Evolutionary conservation across 148 eudicot genomes (phyloP).

Genomic region (Heliosperma pusillum): DNA sequence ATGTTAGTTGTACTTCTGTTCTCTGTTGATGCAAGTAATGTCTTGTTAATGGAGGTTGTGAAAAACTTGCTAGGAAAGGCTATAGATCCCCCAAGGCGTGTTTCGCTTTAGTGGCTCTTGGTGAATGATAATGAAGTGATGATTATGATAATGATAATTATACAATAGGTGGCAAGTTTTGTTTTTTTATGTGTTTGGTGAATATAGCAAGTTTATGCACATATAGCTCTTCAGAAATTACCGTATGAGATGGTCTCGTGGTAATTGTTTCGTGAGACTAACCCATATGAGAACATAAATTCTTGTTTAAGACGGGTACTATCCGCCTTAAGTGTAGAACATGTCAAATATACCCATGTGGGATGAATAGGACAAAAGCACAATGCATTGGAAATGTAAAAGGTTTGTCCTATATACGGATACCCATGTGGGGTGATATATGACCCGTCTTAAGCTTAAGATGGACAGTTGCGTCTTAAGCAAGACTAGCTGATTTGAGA

Average conservation of each 20-base stretch:
- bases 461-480: too few species aligned
- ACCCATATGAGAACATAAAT: background rate
- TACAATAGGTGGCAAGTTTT: constrained; percentile 4
- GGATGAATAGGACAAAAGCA: too few species aligned
- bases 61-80: background rate
- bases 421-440: too few species aligned
- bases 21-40: background rate
- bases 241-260: background rate
- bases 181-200: background rate
- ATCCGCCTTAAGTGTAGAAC: too few species aligned
- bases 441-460: too few species aligned
- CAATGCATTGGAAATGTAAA: too few species aligned
- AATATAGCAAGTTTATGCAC: background rate
- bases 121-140: background rate
- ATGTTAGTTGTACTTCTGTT: too few species aligned
- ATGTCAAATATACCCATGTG: too few species aligned
- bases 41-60: background rate
- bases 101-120: background rate
- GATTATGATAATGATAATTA: background rate
- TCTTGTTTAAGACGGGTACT: too few species aligned
- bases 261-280: background rate
- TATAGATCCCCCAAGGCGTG: too few species aligned
- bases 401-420: too few species aligned
- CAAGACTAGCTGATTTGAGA: background rate
- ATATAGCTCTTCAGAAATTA: background rate